These are phyloP conservation scores for Phoenix roebelenii DNA, from an alignment of 176 grass and related monocot species.

Conservation along the genomic window DNA sequence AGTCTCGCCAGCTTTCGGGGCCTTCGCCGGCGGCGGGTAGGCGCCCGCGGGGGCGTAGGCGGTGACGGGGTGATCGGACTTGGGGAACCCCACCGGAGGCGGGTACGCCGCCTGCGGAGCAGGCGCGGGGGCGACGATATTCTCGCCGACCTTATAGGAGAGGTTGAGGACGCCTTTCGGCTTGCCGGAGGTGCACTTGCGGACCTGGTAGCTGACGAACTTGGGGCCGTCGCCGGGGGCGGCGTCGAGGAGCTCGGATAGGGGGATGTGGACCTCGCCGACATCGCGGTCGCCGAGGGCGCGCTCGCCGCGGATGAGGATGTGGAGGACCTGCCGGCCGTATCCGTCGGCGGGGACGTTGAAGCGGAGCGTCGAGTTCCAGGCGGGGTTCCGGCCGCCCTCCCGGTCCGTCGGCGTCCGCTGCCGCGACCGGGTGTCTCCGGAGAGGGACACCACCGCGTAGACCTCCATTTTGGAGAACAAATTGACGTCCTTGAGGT, in stretches of 20 bases:
- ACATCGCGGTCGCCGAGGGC: conserved; percentile 56
- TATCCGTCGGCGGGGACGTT: conserved; percentile 24
- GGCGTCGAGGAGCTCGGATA: conserved; percentile 24
- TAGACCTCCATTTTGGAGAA: conserved; percentile 64
- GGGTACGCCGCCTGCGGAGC: no score
- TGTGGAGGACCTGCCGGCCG: conserved; percentile 31
- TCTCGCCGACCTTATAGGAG: conserved; percentile 45
- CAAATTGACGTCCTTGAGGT: conserved; percentile 62
- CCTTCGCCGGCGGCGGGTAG: no score
- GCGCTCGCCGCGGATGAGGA: conserved; percentile 60
- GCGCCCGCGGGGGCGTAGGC: no score
- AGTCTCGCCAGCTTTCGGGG: no score
- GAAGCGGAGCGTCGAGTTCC: conserved; percentile 56
- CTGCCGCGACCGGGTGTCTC: conserved; percentile 31
- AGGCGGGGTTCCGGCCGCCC: conserved; percentile 48
- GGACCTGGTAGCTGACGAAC: conserved; percentile 48
- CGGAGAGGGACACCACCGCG: conserved; percentile 45
- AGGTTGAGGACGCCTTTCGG: conserved; percentile 43
- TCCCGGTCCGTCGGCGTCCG: conserved; percentile 42
- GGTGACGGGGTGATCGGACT: no score
- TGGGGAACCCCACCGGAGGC: no score
- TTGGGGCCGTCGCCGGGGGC: conserved; percentile 12
- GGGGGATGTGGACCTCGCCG: conserved; percentile 56
- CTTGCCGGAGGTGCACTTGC: conserved; percentile 37
- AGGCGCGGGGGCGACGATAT: background rate